Base-by-base conservation (phyloP, 768 basidiomycete species). In the Pulveroboletus sp. region DNA sequence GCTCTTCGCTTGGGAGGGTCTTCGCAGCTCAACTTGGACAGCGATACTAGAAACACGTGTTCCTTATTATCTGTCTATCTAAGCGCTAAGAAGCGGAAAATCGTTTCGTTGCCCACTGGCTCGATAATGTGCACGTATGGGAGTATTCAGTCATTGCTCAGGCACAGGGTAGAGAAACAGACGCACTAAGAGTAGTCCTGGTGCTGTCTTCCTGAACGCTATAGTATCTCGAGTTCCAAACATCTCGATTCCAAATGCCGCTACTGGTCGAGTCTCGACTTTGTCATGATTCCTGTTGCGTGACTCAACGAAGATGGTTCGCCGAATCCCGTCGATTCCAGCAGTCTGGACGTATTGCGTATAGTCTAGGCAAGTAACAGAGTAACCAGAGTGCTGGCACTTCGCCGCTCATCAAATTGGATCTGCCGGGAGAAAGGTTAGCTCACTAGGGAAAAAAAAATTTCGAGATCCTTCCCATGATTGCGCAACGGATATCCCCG, bases 391-490 rank as follows among this genome's bases (percentile, higher is more conserved):
- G 5, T 44, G 17, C 30, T 14, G 44, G 44, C 26, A 38, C 44
- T 11, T 47, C 36, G 21, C 53, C 35, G 40, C 39, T 41, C 30
- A 38, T 40, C 32, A 28, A 33, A 56, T 50, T 36, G 28, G 24
- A 51, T 51, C 41, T 46, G 54, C n/a, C 41, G 39, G 40, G 43
- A 39, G 46, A 48, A 28, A 40, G 7, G 35, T 41, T 27, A 54
- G 14, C 32, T 15, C 9, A 39, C 15, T 24, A 33, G 17, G 14
- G 8, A 27, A 37, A 18, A 31, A n/a, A 4, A 10, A 21, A 21
- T 21, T 17, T 35, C 6, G 9, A 33, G 11, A 5, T 6, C 18
- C 35, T 35, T 49, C 43, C 18, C 28, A 38, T 37, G 32, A 27
- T 27, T 15, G 43, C 14, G 13, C 21, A 13, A 24, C 48, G 26